These are phyloP conservation scores for Dalbergia cochinchinensis DNA, from an alignment of 306 rosid genomes.

Conservation along the genomic window DNA sequence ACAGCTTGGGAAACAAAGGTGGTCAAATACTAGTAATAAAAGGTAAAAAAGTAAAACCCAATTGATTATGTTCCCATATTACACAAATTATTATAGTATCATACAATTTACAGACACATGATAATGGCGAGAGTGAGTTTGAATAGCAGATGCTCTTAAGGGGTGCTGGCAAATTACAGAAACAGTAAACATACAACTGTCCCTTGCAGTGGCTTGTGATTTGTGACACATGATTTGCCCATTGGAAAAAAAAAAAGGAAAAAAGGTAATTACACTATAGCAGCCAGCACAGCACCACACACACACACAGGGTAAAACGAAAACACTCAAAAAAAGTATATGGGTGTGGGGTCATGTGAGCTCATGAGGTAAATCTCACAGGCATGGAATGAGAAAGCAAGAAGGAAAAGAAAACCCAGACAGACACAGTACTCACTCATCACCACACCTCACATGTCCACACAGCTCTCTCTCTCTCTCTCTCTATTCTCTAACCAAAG, in stretches of 20 bases:
- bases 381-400: slow-evolving; percentile 33
- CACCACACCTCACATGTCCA: slow-evolving; percentile 32
- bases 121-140: slow-evolving; percentile 8
- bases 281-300: slow-evolving; percentile 33
- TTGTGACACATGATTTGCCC: slow-evolving; percentile 72
- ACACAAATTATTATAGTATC: background rate
- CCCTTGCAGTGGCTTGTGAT: slow-evolving; percentile 44
- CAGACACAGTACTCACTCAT: background rate
- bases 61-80: slow-evolving; percentile 12
- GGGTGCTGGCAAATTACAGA: slow-evolving; percentile 55
- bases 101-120: background rate
- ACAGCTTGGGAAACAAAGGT: background rate
- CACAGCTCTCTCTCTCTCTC: background rate
- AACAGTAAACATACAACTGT: slow-evolving; percentile 55
- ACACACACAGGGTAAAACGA: slow-evolving; percentile 15
- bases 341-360: slow-evolving; percentile 40
- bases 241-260: slow-evolving; percentile 55
- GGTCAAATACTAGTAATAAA: background rate
- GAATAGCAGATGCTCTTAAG: background rate
- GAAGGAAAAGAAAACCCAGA: slow-evolving; percentile 40
- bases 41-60: background rate
- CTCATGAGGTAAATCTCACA: slow-evolving; percentile 51
- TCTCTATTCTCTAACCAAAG: slow-evolving; percentile 39
- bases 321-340: slow-evolving; percentile 51
- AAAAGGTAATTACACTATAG: background rate